A percentile compares a stretch with the other conserved stretches of the same genome.
Conservation (phyloP, 805 yeast genomes). For the Myxozyma mucilagina region DNA sequence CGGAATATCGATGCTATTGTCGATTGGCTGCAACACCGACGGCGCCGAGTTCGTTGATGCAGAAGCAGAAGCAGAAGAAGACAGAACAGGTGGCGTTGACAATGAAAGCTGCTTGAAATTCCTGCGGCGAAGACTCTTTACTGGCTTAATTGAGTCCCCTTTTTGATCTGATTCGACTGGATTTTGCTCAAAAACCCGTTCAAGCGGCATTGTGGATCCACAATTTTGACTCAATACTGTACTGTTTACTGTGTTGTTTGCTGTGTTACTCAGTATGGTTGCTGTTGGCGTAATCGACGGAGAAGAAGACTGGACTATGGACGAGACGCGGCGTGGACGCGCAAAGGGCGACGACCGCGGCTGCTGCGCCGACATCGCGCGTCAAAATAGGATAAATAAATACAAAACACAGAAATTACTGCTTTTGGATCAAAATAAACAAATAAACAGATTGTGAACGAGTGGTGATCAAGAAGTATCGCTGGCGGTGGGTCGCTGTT, state of each 20-base stretch:
- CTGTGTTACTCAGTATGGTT: no score
- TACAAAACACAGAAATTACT: no score
- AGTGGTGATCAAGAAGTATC: no score
- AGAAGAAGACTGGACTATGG: slow-evolving; percentile 27
- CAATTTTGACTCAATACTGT: no score
- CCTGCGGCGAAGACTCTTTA: slow-evolving; percentile 54
- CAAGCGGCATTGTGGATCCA: no score
- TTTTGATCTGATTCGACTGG: no score
- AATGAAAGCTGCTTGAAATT: slow-evolving; percentile 61
- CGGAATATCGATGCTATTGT: neutral
- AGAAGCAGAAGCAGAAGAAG: slow-evolving; percentile 28
- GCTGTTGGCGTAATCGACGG: neutral
- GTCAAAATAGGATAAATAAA: neutral
- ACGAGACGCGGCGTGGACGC: slow-evolving; percentile 29
- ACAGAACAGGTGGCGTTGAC: slow-evolving; percentile 10
- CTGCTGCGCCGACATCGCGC: slow-evolving; percentile 13
- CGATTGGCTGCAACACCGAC: neutral
- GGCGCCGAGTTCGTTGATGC: neutral
- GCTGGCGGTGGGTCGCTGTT: neutral
- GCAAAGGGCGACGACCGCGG: slow-evolving; percentile 26
- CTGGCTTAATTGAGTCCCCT: neutral
- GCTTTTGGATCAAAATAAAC: no score
- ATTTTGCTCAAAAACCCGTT: no score
- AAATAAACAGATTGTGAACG: no score
- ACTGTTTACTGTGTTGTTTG: no score